A percentile compares a stretch with the other conserved stretches of the same genome.
Evolutionary conservation across 345 rosid genomes (phyloP).

Genomic region (Erysimum cheiranthoides): DNA sequence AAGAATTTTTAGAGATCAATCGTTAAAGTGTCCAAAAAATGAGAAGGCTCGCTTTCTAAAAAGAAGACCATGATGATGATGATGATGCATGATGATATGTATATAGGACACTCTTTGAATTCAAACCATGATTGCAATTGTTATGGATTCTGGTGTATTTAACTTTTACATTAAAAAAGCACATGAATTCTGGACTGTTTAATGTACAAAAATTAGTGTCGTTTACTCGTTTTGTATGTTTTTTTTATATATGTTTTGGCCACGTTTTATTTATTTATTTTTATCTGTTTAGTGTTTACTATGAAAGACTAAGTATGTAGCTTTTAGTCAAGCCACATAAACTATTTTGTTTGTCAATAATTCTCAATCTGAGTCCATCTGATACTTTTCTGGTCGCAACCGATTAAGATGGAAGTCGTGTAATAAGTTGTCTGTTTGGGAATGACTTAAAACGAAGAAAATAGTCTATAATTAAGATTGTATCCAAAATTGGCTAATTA

Average conservation of each 20-base stretch:
- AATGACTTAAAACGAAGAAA: neutral
- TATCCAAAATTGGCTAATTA: neutral
- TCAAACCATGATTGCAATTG: constrained; percentile 16
- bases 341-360: neutral
- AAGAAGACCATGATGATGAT: constrained; percentile 6
- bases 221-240: neutral
- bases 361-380: neutral
- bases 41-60: constrained; percentile 19
- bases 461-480: neutral
- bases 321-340: neutral
- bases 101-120: constrained; percentile 17
- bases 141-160: neutral
- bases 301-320: neutral
- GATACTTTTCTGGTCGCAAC: neutral
- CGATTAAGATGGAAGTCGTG: neutral
- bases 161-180: neutral
- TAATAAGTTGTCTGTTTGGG: neutral
- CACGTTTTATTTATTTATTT: neutral
- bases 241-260: neutral
- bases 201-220: too few relatives aligned
- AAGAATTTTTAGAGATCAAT: neutral
- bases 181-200: neutral
- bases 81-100: neutral
- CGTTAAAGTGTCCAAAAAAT: neutral
- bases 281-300: too few relatives aligned